Conservation (phyloP, 176 grass and related monocot genomes). For the Triticum aestivum region DNA sequence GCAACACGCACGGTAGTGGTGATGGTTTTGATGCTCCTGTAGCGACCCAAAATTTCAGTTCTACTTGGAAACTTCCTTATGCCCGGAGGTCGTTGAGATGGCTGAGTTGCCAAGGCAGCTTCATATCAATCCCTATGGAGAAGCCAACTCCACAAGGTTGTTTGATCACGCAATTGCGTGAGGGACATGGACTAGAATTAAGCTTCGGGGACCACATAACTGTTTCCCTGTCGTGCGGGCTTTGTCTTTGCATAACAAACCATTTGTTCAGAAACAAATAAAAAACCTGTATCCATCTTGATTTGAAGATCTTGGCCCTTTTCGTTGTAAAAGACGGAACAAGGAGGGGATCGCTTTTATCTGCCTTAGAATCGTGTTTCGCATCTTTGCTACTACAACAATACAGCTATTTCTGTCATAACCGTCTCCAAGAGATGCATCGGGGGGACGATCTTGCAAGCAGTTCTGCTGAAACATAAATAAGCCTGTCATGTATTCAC, state of each 20-base stretch:
- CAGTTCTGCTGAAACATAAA: background rate
- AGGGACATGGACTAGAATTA: background rate
- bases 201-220: background rate
- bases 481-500: background rate
- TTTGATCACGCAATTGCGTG: constrained; percentile 34
- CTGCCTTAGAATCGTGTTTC: background rate
- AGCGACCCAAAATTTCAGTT: background rate
- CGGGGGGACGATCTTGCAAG: background rate
- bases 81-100: background rate
- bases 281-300: background rate
- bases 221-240: constrained; percentile 30
- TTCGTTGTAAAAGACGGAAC: background rate
- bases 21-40: constrained; percentile 10
- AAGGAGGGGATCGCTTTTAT: background rate
- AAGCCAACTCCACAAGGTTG: background rate
- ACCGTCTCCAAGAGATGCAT: background rate
- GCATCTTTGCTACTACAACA: constrained; percentile 1
- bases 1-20: background rate
- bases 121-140: background rate
- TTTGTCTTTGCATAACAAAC: constrained; percentile 3
- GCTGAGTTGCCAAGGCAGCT: constrained; percentile 1
- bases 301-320: background rate
- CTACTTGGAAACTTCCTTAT: background rate
- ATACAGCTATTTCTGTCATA: background rate
- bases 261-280: background rate